Base-by-base conservation (phyloP, 2,329 filamentous ascomycete genomes). In the Aspergillus brasiliensis region DNA sequence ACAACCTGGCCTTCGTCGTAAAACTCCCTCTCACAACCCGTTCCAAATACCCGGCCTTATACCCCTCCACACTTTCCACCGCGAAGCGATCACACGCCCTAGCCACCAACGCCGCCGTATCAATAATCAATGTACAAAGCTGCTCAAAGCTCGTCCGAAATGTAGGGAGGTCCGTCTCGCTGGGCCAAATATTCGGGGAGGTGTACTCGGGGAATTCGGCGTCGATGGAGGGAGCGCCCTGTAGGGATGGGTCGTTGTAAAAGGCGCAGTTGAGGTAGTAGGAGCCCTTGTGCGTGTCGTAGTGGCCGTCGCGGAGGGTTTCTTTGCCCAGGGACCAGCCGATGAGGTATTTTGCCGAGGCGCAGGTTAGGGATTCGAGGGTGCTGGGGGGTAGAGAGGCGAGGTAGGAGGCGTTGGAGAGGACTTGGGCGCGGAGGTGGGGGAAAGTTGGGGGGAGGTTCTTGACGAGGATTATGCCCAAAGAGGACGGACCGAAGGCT, bases 391-490 rank as follows among this genome's bases (percentile, higher is more conserved):
- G 84, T 4, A 98, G 83, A 64, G 92, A 92, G 34, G 91, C 95
- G 40, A 98, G 86, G 73, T 96, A 95, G 0, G 92, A 96, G 3
- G 92, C 88, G 73, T 95, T 95, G 0, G 91, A 95, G 6, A 99
- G 83, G 2, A 96, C 84, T 61, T 85, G 84, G 60, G 85, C 85
- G 62, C 95, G 86, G 46, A 97, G 80, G n/a, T 83, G 77, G 13
- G 84, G 77, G 69, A 96, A 99, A 55, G 86, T 81, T 5, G 82
- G 63, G 0, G 92, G 91, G 0, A 98, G 85, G 72, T 92, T 91
- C 73, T 90, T 92, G 51, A 99, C 93, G n/a, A 98, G 81, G 57
- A 99, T 88, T 55, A 99, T 97, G 0, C 95, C 95, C 11, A 98
- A 82, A 2, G 92, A 97, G 25, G 91, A 87, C 1, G 93, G 92